Base-by-base conservation (phyloP, 2,329 filamentous ascomycete genomes). In the Hypoxylon sp. region DNA sequence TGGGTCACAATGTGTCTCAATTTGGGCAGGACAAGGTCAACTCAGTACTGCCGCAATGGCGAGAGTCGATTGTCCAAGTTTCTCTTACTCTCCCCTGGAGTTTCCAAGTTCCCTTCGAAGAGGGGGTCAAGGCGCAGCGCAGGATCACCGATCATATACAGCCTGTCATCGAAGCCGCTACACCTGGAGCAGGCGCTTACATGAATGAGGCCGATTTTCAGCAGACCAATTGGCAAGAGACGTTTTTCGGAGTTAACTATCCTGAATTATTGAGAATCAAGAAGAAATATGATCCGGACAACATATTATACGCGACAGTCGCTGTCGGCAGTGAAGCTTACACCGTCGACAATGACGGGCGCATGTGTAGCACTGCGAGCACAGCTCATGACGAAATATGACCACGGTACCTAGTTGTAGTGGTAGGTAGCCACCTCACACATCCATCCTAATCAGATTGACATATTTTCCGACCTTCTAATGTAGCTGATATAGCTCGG, bases 301-400 rank as follows among this genome's bases (percentile, higher is more conserved):
- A 72, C 2, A 30, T 85, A 1, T 83, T 82, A 31, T 82, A 82
- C 51, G 82, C 80, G 14, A 75, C 73, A 1, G 79, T 78, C 0
- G 80, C 75, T 8, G 82, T 85, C 1, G 84, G 83, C 0, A 82
- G 80, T 68, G 82, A 85, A 11, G 72, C 71, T 3, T 85, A 82
- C 82, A 71, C 67, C 2, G 78, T 82, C 11, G 74, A 72, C 6
- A 75, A 73, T 3, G 66, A 77, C 56, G 83, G 82, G 7, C 78
- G 79, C 5, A 74, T 84, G 73, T 85, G 83, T 64, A 61, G 44
- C 10, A 33, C 53, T 2, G 13, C 31, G 25, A 54, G 31, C 25
- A n/a, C 42, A 46, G 10, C 4, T 50, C 17, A 27, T 37, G 14
- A 49, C 7, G 51, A 54, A 17, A 46, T 53, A 44, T 64, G 33